These are phyloP conservation scores for Blastocystis sp. DNA, from an alignment of 352 stramenopile species.

Conservation along the genomic window DNA sequence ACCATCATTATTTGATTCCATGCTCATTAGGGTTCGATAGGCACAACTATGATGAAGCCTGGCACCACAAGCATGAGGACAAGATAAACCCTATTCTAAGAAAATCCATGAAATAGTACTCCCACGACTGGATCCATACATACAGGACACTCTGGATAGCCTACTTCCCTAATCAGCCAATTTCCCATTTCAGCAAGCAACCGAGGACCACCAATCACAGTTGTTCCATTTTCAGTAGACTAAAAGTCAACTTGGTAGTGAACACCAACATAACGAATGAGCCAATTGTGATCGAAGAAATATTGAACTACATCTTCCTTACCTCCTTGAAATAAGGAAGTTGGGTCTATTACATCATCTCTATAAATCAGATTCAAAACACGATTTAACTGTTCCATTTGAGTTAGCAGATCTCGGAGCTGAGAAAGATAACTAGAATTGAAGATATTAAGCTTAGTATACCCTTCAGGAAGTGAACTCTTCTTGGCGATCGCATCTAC, in stretches of 20 bases:
- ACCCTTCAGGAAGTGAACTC: background rate
- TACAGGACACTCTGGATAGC: background rate
- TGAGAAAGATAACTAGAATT: background rate
- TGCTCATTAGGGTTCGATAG: background rate
- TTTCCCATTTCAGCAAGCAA: conserved; percentile 1
- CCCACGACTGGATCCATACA: conserved; percentile 47
- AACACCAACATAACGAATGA: background rate
- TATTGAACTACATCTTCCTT: background rate
- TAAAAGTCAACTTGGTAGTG: background rate
- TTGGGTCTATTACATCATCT: background rate
- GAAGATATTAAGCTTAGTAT: background rate
- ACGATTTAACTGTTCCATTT: background rate
- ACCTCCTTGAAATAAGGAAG: background rate
- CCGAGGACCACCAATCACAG: conserved; percentile 2
- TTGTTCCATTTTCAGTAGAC: background rate
- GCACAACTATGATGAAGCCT: background rate
- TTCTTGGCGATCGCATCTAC: background rate
- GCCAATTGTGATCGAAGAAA: background rate
- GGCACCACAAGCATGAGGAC: conserved; percentile 1
- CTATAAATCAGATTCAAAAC: background rate
- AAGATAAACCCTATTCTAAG: background rate
- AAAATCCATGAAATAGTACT: background rate
- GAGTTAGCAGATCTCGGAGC: background rate
- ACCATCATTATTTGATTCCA: background rate
- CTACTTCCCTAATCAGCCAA: background rate